Percentiles rank a stretch among this genome's conserved stretches.
Conservation (phyloP, 345 rosid species). For the Eucalyptus victrix region DNA sequence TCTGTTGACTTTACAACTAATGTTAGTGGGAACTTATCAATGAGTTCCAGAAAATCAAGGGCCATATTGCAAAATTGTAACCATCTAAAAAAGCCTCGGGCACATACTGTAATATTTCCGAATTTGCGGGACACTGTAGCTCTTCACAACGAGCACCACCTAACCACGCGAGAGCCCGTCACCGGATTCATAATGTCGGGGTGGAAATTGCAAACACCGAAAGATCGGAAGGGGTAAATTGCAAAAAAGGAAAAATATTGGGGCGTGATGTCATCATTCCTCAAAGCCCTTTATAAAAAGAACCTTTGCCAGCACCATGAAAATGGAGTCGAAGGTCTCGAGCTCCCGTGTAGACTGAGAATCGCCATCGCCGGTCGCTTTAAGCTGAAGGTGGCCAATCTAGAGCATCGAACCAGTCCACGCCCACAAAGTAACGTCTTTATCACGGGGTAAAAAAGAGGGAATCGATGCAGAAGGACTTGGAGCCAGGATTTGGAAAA, state of each 20-base stretch:
- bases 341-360: background rate
- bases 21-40: background rate
- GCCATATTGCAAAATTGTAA: background rate
- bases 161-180: background rate
- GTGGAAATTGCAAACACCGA: background rate
- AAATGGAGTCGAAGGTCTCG: background rate
- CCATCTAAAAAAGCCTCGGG: background rate
- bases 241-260: background rate
- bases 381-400: background rate
- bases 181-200: background rate
- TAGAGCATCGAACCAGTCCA: background rate
- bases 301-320: fast-evolving
- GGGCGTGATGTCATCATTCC: background rate
- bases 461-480: background rate
- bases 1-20: background rate
- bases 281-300: background rate
- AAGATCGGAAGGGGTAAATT: too few species aligned
- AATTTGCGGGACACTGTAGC: background rate
- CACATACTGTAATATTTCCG: background rate
- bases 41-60: background rate
- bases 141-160: background rate
- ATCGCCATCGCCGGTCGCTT: background rate
- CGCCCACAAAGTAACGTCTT: background rate
- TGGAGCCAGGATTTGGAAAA: background rate
- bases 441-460: background rate